Base-by-base conservation (phyloP, 306 rosid genomes). In the Trifolium dubium region DNA sequence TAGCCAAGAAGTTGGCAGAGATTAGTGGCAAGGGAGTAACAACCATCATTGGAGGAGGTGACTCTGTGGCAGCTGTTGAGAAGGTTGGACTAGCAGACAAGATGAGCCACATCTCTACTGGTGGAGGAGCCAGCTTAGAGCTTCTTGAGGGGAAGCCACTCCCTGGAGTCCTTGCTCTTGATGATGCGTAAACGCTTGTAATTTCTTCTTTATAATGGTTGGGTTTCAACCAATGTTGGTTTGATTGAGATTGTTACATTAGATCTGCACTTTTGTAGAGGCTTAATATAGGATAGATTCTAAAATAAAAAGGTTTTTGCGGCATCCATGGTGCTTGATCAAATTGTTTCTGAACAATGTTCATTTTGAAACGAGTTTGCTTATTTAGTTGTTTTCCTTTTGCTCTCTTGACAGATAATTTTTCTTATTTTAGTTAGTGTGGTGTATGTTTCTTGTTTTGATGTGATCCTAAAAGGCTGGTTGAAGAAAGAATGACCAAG, bases 101-200 rank as follows among this genome's bases (percentile, higher is more conserved):
- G 92, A 93, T 93, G 98, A 89, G 96, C 84, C 98, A 93, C 88
- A 93, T 93, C 81, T 91, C 97, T 2, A 93, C 98, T 0, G 98
- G 98, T 31, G 98, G 98, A 2, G 98, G 98, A 77, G 98, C 98
- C 77, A 93, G 98, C 89, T 87, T 93, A 55, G 98, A 91, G 96
- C 97, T 93, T 83, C 98, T 94, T 59, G 98, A 94, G 82, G 98
- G 97, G 41, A 94, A 94, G 81, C 50, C 77, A 60, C 98, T 94
- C 78, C 98, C 98, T 13, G 98, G 96, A 39, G 98, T 94, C 75
- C 91, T 89, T 59, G 98, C 97, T 49, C 97, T 91, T 19, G 82
- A 89, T 64, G 90, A 91, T 55, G 98, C 97, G 50, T 93, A 37
- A 31, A 28, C 50, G 15, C 41, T 7, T 72, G 71, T 46, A 68